Evolutionary conservation across 257 asterid genomes (phyloP).

Genomic region (Penstemon eatonii): DNA sequence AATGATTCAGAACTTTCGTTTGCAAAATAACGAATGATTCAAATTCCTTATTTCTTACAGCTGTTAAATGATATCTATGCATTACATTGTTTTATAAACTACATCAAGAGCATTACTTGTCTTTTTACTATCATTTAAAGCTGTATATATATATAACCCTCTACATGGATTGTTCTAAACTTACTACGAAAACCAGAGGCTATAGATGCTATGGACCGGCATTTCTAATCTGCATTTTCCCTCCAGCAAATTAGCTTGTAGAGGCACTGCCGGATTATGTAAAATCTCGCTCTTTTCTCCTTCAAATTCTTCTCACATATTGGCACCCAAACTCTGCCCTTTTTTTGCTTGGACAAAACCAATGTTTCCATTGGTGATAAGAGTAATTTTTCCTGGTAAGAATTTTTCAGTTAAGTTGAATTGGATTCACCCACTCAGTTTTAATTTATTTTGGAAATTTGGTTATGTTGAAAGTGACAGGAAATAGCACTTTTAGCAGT

Average conservation of each 20-base stretch:
- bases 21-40: too few species aligned
- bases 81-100: constrained; percentile 5
- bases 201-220: constrained; percentile 14
- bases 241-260: constrained; percentile 62
- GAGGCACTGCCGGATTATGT: constrained; percentile 51
- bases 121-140: neutral
- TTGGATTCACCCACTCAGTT: constrained; percentile 14
- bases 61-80: neutral
- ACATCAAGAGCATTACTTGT: neutral
- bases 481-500: constrained; percentile 33
- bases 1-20: too few species aligned
- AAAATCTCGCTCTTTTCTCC: constrained; percentile 53
- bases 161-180: constrained; percentile 23
- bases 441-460: constrained; percentile 15
- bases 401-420: neutral
- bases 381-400: neutral
- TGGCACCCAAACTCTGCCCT: constrained; percentile 26
- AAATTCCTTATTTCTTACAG: neutral
- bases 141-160: neutral
- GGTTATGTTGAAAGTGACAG: constrained; percentile 25
- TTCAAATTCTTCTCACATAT: constrained; percentile 36
- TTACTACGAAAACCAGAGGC: constrained; percentile 18
- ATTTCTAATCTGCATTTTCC: constrained; percentile 40
- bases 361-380: constrained; percentile 34
- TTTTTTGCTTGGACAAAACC: constrained; percentile 31